Evolutionary conservation across 805 yeast genomes (phyloP), one percentile per base, ranked within the genome.

Genomic region (Lipomyces kockii): DNA sequence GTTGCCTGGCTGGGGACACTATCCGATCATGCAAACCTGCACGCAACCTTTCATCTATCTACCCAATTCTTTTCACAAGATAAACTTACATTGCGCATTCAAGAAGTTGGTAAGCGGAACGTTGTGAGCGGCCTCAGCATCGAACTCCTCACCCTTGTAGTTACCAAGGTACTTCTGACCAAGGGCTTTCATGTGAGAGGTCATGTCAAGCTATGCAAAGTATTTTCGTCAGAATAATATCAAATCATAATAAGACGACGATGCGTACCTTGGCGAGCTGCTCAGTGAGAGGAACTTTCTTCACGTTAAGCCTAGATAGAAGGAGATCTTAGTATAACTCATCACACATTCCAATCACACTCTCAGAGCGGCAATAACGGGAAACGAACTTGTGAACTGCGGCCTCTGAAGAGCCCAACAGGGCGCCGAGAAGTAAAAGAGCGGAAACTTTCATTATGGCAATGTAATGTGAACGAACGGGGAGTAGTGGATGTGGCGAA

Each of bases 21-120:
- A 29, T 29, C 4, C 32, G 32, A 29, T 29, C 32, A 29, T 27
- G 29, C 32, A 29, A 27, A 27, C 5, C 0, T 29, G 32, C 32
- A 29, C 7, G 32, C 32, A 29, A 0, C 32, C 7, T 1, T 29
- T 29, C 32, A 29, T 29, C 32, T 29, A 17, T 52, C 55, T 11
- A 52, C 25, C 55, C 55, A 52, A 12, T 52, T 22, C 46, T 37
- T 34, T 17, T 37, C 25, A 37, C 27, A 17, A 20, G 12, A 43
- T n/a, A 22, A 35, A 69, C 72, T 58, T 67, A 64, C 71, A 73
- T 82, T 95, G 99, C 55, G 98, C 98, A 78, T 95, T 95, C 81
- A 91, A 80, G 80, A 94, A 95, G 83, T 95, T 93, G 72, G 95
- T 89, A 78, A 95, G 85, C 14, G 98, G 98, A 59, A 91, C 84